Percentiles rank a stretch among this genome's conserved stretches.
These are phyloP conservation scores for Patellifolia procumbens DNA, from an alignment of 179 eudicot genomes.

Conservation along the genomic window DNA sequence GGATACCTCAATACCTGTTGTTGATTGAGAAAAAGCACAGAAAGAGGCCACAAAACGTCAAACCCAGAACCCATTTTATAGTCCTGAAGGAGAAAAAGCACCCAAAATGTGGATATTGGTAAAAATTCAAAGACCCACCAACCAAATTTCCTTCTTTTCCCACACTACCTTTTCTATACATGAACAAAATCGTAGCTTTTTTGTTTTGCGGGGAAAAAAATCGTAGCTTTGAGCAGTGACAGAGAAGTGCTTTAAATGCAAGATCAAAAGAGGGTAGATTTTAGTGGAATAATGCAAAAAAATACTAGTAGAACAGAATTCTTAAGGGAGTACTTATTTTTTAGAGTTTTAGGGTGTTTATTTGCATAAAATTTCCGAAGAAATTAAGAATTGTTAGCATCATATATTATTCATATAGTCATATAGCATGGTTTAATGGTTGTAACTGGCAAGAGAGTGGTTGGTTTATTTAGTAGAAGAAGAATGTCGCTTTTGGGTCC, in stretches of 20 bases:
- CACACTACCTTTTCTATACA: constrained; percentile 1
- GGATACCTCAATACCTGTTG: too few relatives aligned
- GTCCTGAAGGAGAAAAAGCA: constrained; percentile 12
- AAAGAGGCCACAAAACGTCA: constrained; percentile 59
- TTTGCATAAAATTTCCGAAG: not conserved
- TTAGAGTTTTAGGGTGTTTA: too few relatives aligned
- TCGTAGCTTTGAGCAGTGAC: constrained; percentile 7
- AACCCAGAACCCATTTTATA: constrained; percentile 37
- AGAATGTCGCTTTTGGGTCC: constrained; percentile 11
- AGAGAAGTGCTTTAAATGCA: not conserved
- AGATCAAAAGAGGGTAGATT: not conserved
- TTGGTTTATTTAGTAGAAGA: not conserved
- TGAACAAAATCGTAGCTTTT: constrained; percentile 20
- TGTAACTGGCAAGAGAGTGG: not conserved
- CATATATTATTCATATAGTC: too few relatives aligned
- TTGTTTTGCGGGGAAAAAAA: too few relatives aligned
- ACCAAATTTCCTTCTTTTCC: constrained; percentile 20
- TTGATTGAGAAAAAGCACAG: constrained; percentile 42
- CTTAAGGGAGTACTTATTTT: too few relatives aligned
- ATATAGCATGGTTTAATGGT: not conserved
- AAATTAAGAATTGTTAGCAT: not conserved
- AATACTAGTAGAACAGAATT: too few relatives aligned
- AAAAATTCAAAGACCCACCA: constrained; percentile 46
- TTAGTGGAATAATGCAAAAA: not conserved
- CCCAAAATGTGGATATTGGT: constrained; percentile 29